Percentiles rank a stretch among this genome's conserved stretches.
Conservation (phyloP, 306 rosid genomes). For the Cyamopsis tetragonoloba region DNA sequence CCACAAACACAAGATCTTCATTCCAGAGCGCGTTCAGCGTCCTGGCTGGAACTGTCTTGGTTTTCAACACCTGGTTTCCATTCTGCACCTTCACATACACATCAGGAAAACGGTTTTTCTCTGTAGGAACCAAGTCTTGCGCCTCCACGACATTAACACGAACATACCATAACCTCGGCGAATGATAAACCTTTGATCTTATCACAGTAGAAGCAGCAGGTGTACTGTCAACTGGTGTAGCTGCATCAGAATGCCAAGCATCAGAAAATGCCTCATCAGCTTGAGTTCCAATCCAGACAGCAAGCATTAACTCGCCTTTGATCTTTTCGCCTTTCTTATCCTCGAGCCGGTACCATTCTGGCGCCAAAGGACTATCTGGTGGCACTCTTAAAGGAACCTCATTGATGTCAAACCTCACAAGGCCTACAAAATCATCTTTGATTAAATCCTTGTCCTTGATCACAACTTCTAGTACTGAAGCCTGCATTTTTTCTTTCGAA, state of each 20-base stretch:
- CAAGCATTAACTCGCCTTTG: constrained; percentile 85
- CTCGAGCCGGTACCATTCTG: constrained; percentile 79
- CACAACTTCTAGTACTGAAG: constrained; percentile 76
- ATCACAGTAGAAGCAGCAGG: constrained; percentile 37
- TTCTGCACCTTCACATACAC: constrained; percentile 42
- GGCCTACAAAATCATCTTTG: constrained; percentile 85
- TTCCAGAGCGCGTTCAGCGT: constrained; percentile 41
- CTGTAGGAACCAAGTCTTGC: constrained; percentile 45
- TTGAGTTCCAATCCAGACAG: constrained; percentile 94
- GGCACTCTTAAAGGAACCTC: constrained; percentile 79
- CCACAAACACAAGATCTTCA: constrained; percentile 48
- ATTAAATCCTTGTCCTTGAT: constrained; percentile 74
- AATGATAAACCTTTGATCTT: constrained; percentile 67
- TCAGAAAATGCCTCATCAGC: constrained; percentile 88
- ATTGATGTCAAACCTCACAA: constrained; percentile 71
- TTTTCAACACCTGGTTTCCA: constrained; percentile 47
- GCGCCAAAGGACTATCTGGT: constrained; percentile 89
- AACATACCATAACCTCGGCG: constrained; percentile 73
- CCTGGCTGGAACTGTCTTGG: constrained; percentile 41
- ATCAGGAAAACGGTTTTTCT: constrained; percentile 43
- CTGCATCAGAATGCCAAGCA: constrained; percentile 89
- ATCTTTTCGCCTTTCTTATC: constrained; percentile 74
- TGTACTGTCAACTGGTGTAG: constrained; percentile 49
- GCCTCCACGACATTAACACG: constrained; percentile 60
- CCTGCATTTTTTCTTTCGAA: constrained; percentile 82